Percentiles rank a stretch among this genome's conserved stretches.
Conservation (phyloP, 805 yeast genomes). For the Myxozyma udenii region DNA sequence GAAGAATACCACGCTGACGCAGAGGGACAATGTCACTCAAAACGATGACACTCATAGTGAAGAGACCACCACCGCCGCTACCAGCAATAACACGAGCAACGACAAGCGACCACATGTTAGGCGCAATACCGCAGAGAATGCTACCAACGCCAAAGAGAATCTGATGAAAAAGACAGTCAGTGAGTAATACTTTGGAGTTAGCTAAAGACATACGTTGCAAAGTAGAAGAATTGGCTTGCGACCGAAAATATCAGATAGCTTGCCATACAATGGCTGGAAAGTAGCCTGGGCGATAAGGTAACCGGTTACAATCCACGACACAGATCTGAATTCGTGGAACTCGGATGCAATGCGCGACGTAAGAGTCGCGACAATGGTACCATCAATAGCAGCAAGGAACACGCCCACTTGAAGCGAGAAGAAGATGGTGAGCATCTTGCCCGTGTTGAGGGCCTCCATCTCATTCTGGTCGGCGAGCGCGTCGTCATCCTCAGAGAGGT, state of each 20-base stretch:
- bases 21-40: conserved; percentile 72
- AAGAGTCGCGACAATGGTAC: conserved; percentile 55
- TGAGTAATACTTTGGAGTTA: conserved; percentile 38
- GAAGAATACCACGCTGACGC: conserved; percentile 74
- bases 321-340: conserved; percentile 49
- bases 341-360: conserved; percentile 58
- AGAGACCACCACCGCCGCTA: conserved; percentile 90
- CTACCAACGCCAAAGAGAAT: conserved; percentile 50
- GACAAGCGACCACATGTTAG: conserved; percentile 39
- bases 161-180: conserved; percentile 36
- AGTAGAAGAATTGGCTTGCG: conserved; percentile 44
- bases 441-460: conserved; percentile 10
- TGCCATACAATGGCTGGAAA: conserved; percentile 73
- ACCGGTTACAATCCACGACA: conserved; percentile 74
- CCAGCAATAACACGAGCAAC: conserved; percentile 68
- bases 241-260: conserved; percentile 59
- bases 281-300: conserved; percentile 68
- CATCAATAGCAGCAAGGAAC: conserved; percentile 50
- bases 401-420: conserved; percentile 41
- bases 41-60: conserved; percentile 69
- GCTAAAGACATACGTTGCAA: conserved; percentile 48
- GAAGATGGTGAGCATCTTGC: conserved; percentile 19
- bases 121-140: conserved; percentile 47
- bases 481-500: conserved; percentile 6
- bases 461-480: conserved; percentile 21